Evolutionary conservation across 1,284 basidiomycete species (phyloP).

Genomic region (Puccinia novopanici): DNA sequence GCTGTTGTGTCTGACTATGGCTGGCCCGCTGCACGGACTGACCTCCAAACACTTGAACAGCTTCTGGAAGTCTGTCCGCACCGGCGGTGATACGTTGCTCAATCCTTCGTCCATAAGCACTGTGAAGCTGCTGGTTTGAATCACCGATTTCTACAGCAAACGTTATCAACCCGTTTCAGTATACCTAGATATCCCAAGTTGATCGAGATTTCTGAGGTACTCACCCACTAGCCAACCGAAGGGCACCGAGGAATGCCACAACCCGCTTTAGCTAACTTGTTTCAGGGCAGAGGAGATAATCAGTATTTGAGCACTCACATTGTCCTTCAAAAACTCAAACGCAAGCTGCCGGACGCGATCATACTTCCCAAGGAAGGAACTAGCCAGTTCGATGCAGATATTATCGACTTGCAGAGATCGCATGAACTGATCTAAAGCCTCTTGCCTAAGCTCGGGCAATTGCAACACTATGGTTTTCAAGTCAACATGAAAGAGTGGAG

Average conservation of each 20-base stretch:
- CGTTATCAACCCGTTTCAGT: not conserved
- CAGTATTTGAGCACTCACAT: slow-evolving; percentile 26
- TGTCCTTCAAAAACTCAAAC: slow-evolving; percentile 42
- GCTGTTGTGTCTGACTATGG: not conserved
- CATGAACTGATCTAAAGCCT: slow-evolving; percentile 45
- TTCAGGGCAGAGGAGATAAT: not conserved
- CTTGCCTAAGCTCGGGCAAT: slow-evolving; percentile 41
- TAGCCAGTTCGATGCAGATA: slow-evolving; percentile 38
- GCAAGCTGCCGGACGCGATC: slow-evolving; percentile 28
- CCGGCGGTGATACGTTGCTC: slow-evolving; percentile 12
- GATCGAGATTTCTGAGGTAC: not conserved
- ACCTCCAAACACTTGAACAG: slow-evolving; percentile 34
- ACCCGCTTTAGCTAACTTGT: not conserved
- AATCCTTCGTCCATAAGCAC: slow-evolving; percentile 38
- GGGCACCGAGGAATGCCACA: not conserved
- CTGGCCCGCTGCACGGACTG: slow-evolving; percentile 6
- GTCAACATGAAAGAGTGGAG: not conserved
- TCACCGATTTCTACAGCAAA: slow-evolving; percentile 24
- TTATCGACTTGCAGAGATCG: slow-evolving; percentile 38
- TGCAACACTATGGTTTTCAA: slow-evolving; percentile 31
- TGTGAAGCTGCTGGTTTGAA: slow-evolving; percentile 16
- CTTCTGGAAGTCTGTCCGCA: slow-evolving; percentile 29
- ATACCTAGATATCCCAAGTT: not conserved
- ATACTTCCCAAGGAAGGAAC: slow-evolving; percentile 48
- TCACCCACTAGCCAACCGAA: slow-evolving; percentile 39